phyloP scores from a whole-genome alignment of 2,329 filamentous ascomycete genomes.

The Akanthomyces muscarius region DNA sequence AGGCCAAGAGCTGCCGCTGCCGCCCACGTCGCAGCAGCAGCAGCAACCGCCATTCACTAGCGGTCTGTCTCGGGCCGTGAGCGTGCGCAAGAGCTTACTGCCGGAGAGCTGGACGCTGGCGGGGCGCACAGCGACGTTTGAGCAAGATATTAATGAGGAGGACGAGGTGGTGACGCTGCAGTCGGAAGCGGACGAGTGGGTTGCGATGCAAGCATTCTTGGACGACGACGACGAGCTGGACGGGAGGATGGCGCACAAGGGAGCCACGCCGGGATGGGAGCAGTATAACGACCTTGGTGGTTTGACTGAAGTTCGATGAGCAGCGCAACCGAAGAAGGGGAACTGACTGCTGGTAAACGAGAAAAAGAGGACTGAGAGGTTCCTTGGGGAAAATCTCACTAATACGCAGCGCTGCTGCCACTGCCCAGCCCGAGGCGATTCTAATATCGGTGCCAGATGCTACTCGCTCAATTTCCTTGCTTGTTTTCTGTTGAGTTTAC shows the following conservation, averaged over 20 bases:
- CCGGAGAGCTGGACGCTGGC: slow-evolving; percentile 19
- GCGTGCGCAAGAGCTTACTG: slow-evolving; percentile 21
- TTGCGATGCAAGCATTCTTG: slow-evolving; percentile 35
- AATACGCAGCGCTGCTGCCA: background rate
- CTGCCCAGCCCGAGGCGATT: slow-evolving; percentile 6
- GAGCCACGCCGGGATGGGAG: slow-evolving; percentile 39
- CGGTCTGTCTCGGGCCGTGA: background rate
- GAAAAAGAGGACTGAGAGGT: background rate
- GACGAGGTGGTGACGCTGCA: slow-evolving; percentile 23
- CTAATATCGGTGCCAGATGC: slow-evolving; percentile 8
- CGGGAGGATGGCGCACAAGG: slow-evolving; percentile 21
- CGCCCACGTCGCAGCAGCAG: slow-evolving; percentile 5
- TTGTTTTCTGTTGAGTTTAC: background rate
- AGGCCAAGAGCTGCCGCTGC: slow-evolving; percentile 13
- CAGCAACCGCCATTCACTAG: background rate
- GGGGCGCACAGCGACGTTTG: slow-evolving; percentile 9
- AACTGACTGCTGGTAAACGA: background rate
- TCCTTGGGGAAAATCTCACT: background rate
- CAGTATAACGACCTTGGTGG: slow-evolving; percentile 46
- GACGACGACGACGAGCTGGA: slow-evolving; percentile 23
- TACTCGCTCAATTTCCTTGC: background rate
- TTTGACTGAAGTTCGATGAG: slow-evolving; percentile 37
- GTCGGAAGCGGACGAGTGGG: slow-evolving; percentile 34
- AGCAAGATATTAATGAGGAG: slow-evolving; percentile 25
- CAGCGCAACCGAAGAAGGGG: too few relatives aligned